Evolutionary conservation across 805 yeast genomes (phyloP).

Genomic region (Lipomyces spencermartinsiae): DNA sequence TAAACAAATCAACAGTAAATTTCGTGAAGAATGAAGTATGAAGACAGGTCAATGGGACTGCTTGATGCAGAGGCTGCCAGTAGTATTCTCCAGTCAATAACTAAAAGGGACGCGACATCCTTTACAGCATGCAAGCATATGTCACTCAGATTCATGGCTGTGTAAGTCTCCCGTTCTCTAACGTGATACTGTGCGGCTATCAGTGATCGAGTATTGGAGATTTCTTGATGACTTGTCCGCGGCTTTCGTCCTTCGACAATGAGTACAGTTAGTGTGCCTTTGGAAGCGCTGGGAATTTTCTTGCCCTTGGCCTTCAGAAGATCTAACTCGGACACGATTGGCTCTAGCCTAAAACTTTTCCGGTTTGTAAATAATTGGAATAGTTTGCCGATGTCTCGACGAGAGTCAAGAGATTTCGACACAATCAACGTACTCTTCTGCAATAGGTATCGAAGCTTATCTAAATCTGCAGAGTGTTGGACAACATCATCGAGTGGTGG

Average conservation of each 20-base stretch:
- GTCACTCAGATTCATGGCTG: not conserved
- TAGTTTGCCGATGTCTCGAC: not conserved
- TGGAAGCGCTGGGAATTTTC: not conserved
- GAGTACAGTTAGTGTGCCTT: not conserved
- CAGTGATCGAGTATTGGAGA: not conserved
- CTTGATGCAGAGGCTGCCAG: not conserved
- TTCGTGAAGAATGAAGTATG: not conserved
- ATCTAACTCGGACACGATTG: not conserved
- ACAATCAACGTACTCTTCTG: not conserved
- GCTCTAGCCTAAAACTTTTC: not conserved
- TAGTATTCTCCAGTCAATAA: conserved; percentile 9
- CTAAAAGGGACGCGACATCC: not conserved
- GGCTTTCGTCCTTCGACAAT: conserved; percentile 9
- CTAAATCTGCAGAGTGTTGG: not conserved
- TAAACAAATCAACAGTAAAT: not conserved
- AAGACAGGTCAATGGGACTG: not conserved
- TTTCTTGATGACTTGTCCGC: conserved; percentile 4
- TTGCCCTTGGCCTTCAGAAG: not conserved
- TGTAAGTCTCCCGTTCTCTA: not conserved
- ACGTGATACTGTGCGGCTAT: not conserved
- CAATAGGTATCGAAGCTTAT: not conserved
- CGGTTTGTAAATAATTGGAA: not conserved
- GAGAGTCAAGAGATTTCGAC: not conserved
- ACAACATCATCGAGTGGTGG: not conserved
- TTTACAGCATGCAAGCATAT: not conserved